phyloP scores from a whole-genome alignment of 2,329 filamentous ascomycete genomes.

The Furcasterigmium sp. region DNA sequence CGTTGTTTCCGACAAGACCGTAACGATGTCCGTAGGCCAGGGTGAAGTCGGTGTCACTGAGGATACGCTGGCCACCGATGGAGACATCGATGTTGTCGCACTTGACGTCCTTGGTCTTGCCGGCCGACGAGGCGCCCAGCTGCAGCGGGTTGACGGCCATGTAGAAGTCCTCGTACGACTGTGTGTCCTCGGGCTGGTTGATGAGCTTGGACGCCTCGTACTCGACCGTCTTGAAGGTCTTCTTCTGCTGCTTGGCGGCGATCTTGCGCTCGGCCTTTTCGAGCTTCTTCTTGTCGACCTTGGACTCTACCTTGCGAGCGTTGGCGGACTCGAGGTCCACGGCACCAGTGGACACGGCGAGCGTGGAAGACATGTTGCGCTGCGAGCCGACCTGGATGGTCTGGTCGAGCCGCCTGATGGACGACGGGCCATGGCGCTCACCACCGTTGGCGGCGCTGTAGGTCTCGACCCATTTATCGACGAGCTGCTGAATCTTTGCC shows the following conservation, averaged over 20 bases:
- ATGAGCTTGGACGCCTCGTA: constrained; percentile 93
- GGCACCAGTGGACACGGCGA: constrained; percentile 76
- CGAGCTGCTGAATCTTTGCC: constrained; percentile 73
- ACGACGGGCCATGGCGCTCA: constrained; percentile 66
- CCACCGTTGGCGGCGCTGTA: constrained; percentile 71
- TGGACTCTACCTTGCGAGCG: constrained; percentile 89
- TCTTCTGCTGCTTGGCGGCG: constrained; percentile 96
- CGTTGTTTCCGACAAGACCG: constrained; percentile 97
- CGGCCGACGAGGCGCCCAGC: constrained; percentile 61
- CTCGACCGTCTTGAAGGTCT: constrained; percentile 95
- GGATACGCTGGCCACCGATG: constrained; percentile 81
- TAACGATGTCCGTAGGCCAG: constrained; percentile 91
- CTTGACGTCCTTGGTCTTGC: constrained; percentile 99
- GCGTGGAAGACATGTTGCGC: constrained; percentile 91
- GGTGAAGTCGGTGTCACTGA: constrained; percentile 85
- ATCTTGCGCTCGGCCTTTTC: constrained; percentile 98
- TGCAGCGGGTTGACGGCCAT: constrained; percentile 98
- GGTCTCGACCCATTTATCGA: constrained; percentile 83
- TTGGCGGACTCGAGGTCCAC: constrained; percentile 95
- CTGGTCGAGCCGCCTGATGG: constrained; percentile 83
- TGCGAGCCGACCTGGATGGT: constrained; percentile 91
- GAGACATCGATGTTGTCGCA: constrained; percentile 93
- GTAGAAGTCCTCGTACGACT: constrained; percentile 99
- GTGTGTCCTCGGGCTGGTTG: constrained; percentile 72
- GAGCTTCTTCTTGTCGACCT: constrained; percentile 97